A percentile compares a stretch with the other conserved stretches of the same genome.
These are phyloP conservation scores for Plasmodium blacklocki DNA, from an alignment of 169 alveolate species.

Conservation along the genomic window DNA sequence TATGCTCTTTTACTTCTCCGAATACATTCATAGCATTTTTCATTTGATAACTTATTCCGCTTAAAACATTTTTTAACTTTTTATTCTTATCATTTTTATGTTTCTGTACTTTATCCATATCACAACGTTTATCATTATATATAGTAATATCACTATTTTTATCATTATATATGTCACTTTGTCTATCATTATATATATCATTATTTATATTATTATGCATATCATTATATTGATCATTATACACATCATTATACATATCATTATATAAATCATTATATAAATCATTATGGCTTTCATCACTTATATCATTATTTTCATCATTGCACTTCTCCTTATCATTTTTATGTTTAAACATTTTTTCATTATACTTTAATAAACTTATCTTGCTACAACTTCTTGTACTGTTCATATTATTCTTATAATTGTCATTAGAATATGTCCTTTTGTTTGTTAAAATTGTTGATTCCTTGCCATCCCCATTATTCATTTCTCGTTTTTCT, in stretches of 20 bases:
- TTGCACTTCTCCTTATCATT: background rate
- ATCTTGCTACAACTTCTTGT: too few species aligned
- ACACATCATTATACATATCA: background rate
- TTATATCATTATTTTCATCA: background rate
- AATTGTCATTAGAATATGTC: too few species aligned
- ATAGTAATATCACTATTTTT: background rate
- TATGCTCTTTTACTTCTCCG: constrained; percentile 57
- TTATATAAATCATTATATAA: background rate
- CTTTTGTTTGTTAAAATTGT: too few species aligned
- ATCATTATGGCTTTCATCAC: background rate
- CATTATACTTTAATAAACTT: too few species aligned
- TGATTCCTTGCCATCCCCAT: too few species aligned
- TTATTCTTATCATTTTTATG: constrained; percentile 2
- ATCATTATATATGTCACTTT: background rate
- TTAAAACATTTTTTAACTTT: constrained; percentile 27
- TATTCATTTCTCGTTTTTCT: too few species aligned
- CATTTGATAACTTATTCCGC: constrained; percentile 55
- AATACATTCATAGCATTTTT: constrained; percentile 57
- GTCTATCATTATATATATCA: background rate
- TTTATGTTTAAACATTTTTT: too few species aligned
- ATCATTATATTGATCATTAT: background rate
- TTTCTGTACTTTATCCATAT: background rate
- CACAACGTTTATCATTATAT: background rate
- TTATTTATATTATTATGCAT: background rate
- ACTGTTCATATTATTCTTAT: too few species aligned